Percentiles rank a stretch among this genome's conserved stretches.
Evolutionary conservation across 345 rosid genomes (phyloP).

Genomic region (Pseudoturritis turrita): DNA sequence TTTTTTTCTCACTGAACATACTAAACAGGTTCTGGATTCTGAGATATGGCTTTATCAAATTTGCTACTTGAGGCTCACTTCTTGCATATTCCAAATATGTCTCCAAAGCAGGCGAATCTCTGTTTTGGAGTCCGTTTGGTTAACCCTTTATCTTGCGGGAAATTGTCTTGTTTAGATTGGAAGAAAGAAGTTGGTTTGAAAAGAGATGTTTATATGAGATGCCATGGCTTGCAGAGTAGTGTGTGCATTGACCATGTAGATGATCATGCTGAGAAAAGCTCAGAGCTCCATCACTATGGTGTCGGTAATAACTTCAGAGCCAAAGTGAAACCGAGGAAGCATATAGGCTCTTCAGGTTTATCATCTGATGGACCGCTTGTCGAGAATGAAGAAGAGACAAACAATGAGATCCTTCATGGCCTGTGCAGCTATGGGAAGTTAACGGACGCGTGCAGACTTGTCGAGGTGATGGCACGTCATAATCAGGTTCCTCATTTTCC

Average conservation of each 20-base stretch:
- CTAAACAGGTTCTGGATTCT: neutral
- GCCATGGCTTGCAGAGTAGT: conserved; percentile 36
- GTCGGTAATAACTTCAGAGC: conserved; percentile 27
- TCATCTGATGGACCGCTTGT: conserved; percentile 44
- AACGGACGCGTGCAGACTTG: conserved; percentile 48
- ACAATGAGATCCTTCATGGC: conserved; percentile 57
- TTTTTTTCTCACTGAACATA: too few species aligned
- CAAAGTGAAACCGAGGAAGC: conserved; percentile 24
- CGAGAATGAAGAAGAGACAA: conserved; percentile 53
- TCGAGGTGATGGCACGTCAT: conserved; percentile 65
- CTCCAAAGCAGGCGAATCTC: conserved; percentile 22
- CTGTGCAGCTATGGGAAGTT: conserved; percentile 57
- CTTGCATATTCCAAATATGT: conserved; percentile 24
- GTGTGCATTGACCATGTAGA: conserved; percentile 34
- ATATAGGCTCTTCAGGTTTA: conserved; percentile 1
- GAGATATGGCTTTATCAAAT: conserved; percentile 47
- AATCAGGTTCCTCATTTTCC: conserved; percentile 73
- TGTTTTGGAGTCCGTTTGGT: conserved; percentile 7
- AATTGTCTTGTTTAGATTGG: conserved; percentile 18
- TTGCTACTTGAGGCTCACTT: conserved; percentile 33
- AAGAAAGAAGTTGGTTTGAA: conserved; percentile 20
- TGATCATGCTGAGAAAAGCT: conserved; percentile 35
- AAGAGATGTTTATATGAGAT: conserved; percentile 30
- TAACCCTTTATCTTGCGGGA: conserved; percentile 17
- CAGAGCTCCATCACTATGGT: conserved; percentile 22